Base-by-base conservation (phyloP, 192 early-diverging fungal species). In the Rhizoclosmatium sp. region DNA sequence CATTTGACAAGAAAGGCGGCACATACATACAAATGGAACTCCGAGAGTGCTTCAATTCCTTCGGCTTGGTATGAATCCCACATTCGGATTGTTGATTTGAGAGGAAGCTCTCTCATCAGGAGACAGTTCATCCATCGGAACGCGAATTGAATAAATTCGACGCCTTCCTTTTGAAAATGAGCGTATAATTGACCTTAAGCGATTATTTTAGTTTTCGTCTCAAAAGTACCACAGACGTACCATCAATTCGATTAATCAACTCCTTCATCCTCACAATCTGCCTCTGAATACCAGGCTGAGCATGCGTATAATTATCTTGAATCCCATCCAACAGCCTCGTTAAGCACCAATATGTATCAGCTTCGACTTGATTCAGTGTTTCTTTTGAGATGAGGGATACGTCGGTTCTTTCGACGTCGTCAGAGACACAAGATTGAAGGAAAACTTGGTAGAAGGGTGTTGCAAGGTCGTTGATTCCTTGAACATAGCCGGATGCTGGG, bases 61-160 rank as follows among this genome's bases (percentile, higher is more conserved):
- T 95, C 95, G 7, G 94, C 91, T 90, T 96, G 81, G 81, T 99
- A 99, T 49, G 97, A 97, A 79, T 99, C 98, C 98, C 98, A 99
- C 95, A 99, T 98, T 41, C 98, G 92, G 58, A 99, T 93, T 2
- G 92, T 98, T 78, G 90, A 93, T 65, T 87, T 84, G 2, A 99
- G 84, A 40, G 93, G 91, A 51, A 99, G 83, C 83, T 99, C 98
- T 58, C 98, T 91, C 96, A 99, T 97, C 76, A 99, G 82, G 45
- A 99, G 80, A 83, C 98, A 99, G 85, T 99, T 99, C 92, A 99
- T 97, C 98, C 98, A 99, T 64, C 98, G 90, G 81, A 98, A 99
- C 5, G 98, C 95, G 87, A 99, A 99, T 84, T 98, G 97, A 67
- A 99, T 96, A 81, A 97, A 99, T 78, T 99, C 96, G 31, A 99